Evolutionary conservation across 1,284 basidiomycete species (phyloP).

Genomic region (Melampsora americana): DNA sequence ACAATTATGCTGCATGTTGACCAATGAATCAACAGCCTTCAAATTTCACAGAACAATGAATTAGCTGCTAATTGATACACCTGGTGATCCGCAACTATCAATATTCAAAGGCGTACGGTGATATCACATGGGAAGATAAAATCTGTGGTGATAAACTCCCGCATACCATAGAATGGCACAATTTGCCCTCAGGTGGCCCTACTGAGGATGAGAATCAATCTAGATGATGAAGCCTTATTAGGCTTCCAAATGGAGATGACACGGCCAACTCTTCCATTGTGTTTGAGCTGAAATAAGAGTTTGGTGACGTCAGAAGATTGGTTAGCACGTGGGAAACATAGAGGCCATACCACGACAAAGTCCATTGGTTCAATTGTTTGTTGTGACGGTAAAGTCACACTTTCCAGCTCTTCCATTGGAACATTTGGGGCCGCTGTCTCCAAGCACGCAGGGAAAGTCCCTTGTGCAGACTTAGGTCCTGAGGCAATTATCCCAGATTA

Average conservation of each 20-base stretch:
- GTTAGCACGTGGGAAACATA: no score
- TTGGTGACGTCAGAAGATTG: no score
- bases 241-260: no score
- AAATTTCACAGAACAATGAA: neutral
- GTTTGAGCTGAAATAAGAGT: no score
- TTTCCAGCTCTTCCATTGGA: no score
- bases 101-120: neutral
- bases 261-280: no score
- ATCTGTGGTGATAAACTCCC: neutral
- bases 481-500: neutral
- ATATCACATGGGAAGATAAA: neutral
- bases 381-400: no score
- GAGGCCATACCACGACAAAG: no score
- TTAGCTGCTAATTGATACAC: neutral
- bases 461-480: no score
- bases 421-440: no score
- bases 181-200: neutral
- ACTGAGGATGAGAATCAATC: neutral
- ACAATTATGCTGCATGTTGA: constrained; percentile 13
- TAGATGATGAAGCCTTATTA: neutral
- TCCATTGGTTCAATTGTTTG: no score
- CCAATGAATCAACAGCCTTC: neutral
- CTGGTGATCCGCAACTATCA: neutral
- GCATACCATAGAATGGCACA: neutral
- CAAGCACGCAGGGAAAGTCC: no score